Evolutionary conservation across 768 basidiomycete species (phyloP).

Genomic region (Lentinus tigrinus): DNA sequence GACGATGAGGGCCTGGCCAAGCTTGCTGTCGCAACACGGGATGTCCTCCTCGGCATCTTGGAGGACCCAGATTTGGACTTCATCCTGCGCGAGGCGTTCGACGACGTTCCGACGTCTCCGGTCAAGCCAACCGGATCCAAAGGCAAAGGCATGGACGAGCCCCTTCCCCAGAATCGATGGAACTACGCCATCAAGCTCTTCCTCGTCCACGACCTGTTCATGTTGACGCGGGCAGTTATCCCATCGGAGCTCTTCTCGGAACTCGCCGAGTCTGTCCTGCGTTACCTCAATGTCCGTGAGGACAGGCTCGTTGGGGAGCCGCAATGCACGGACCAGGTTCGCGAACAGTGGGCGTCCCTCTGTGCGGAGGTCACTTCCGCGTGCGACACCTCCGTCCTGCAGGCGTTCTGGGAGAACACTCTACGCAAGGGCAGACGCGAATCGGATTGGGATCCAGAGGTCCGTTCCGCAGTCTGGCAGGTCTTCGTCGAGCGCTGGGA

Average conservation of each 20-base stretch:
- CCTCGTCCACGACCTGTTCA: constrained; percentile 61
- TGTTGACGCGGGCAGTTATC: constrained; percentile 40
- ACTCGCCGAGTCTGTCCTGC: constrained; percentile 47
- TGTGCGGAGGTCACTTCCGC: constrained; percentile 53
- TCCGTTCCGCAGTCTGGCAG: constrained; percentile 56
- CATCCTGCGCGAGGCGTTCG: constrained; percentile 11
- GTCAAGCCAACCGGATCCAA: constrained; percentile 3
- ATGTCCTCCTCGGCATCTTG: constrained; percentile 42
- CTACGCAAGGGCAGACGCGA: constrained; percentile 9
- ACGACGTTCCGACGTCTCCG: constrained; percentile 16
- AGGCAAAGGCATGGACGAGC: neutral
- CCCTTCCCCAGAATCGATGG: constrained; percentile 17
- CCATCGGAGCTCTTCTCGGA: constrained; percentile 40
- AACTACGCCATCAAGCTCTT: constrained; percentile 57
- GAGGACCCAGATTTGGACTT: constrained; percentile 21
- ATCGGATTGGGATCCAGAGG: constrained; percentile 40
- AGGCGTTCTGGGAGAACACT: constrained; percentile 40
- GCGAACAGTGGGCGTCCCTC: constrained; percentile 57
- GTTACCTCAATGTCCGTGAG: constrained; percentile 48
- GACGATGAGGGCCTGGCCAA: constrained; percentile 33
- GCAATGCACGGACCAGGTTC: constrained; percentile 43
- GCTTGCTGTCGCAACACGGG: constrained; percentile 30
- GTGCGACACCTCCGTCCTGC: constrained; percentile 47
- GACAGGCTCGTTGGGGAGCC: constrained; percentile 43
- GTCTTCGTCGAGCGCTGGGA: constrained; percentile 57